Conservation (phyloP, 106 monocot genomes). For the Dendrobium nobile region DNA sequence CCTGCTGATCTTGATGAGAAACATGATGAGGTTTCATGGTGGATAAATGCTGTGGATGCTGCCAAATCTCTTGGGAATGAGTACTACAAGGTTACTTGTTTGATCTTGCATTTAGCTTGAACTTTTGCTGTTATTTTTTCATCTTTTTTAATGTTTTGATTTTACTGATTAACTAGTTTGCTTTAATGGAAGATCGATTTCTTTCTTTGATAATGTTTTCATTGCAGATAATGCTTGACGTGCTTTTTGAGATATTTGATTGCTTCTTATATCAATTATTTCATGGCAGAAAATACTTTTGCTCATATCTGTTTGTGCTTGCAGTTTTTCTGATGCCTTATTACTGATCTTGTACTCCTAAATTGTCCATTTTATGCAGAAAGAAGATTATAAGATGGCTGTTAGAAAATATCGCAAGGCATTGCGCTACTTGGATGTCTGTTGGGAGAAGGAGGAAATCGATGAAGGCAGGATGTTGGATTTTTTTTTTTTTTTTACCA, state of each 20-base stretch:
- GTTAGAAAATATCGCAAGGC: constrained; percentile 49
- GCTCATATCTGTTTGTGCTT: neutral
- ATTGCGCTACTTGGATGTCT: constrained; percentile 46
- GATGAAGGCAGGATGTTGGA: constrained; percentile 33
- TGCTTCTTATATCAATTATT: neutral
- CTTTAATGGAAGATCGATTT: neutral
- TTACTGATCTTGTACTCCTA: neutral
- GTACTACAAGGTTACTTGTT: constrained; percentile 30
- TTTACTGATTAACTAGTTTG: neutral
- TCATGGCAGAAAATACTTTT: neutral
- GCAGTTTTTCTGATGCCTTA: neutral
- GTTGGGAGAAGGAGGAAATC: constrained; percentile 57
- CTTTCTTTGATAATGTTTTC: neutral
- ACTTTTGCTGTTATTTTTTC: neutral
- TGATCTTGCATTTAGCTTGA: neutral
- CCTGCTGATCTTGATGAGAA: constrained; percentile 40
- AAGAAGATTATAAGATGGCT: constrained; percentile 49
- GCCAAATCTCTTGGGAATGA: constrained; percentile 40
- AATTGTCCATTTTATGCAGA: constrained; percentile 16
- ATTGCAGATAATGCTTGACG: neutral
- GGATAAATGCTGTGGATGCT: constrained; percentile 46
- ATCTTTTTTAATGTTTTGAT: neutral
- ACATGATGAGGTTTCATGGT: constrained; percentile 43
- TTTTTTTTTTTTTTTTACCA: neutral
- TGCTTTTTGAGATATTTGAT: neutral